Conservation (phyloP, 257 asterid species). For the Cruciata laevipes region DNA sequence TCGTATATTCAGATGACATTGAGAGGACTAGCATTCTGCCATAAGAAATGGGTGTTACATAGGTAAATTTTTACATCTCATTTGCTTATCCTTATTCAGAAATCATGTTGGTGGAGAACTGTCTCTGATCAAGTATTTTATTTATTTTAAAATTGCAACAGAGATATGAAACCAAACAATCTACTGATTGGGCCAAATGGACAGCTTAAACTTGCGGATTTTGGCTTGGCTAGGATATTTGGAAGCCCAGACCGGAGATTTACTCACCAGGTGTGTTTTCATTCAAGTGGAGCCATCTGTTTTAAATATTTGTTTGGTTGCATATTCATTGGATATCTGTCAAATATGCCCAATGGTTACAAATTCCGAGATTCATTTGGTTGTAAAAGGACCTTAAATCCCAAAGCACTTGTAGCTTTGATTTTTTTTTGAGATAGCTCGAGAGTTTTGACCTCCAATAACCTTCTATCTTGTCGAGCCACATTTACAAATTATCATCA, state of each 20-base stretch:
- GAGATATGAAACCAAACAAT: conserved; percentile 96
- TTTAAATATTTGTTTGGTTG: background rate
- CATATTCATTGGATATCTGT: background rate
- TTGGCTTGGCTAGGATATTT: conserved; percentile 95
- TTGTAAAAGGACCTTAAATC: background rate
- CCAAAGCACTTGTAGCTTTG: background rate
- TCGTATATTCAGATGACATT: conserved; percentile 92
- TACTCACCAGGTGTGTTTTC: conserved; percentile 72
- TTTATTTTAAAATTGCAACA: conserved; percentile 17
- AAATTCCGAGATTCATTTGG: background rate
- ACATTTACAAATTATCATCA: background rate
- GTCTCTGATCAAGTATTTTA: conserved; percentile 13
- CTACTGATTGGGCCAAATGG: conserved; percentile 85
- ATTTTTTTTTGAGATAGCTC: background rate
- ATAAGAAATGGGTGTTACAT: conserved; percentile 91
- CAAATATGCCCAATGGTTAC: background rate
- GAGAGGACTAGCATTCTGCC: conserved; percentile 89
- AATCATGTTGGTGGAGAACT: conserved; percentile 4
- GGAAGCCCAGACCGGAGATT: conserved; percentile 98
- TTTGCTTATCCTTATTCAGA: background rate
- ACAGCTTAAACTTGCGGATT: conserved; percentile 95
- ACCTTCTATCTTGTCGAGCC: background rate
- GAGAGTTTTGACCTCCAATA: background rate
- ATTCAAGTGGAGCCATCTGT: background rate
- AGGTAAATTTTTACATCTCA: conserved; percentile 37